Conservation (phyloP, 1,284 basidiomycete species). For the Ceratobasidium sp. region DNA sequence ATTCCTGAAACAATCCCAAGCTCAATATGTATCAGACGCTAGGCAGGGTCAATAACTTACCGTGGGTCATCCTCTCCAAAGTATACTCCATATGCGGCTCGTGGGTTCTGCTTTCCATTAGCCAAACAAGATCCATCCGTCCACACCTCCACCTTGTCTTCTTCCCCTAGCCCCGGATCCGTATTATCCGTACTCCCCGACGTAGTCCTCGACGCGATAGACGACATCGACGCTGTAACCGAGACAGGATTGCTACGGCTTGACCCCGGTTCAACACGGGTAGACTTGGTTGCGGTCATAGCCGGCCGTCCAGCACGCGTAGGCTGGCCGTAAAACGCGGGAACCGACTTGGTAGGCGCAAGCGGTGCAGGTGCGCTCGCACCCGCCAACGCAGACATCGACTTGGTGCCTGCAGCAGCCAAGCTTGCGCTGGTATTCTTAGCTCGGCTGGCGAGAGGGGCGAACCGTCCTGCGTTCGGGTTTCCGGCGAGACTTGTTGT, state of each 20-base stretch:
- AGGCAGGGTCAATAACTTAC: constrained; percentile 56
- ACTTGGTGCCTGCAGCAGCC: neutral
- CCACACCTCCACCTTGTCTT: constrained; percentile 69
- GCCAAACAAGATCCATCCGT: constrained; percentile 82
- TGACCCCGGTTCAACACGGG: neutral
- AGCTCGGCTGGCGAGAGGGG: neutral
- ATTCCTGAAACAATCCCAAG: constrained; percentile 62
- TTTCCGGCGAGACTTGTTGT: neutral
- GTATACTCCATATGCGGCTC: constrained; percentile 82
- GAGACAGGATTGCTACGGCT: constrained; percentile 1
- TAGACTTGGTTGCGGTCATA: neutral
- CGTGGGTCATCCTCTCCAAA: constrained; percentile 72
- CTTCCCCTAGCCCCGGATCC: constrained; percentile 44
- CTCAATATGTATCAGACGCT: neutral
- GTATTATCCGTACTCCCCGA: constrained; percentile 46
- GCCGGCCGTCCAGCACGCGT: constrained; percentile 11
- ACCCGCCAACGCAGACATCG: neutral
- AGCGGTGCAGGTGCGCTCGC: neutral
- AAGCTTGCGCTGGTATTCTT: neutral
- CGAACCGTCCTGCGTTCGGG: neutral
- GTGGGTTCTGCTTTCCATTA: constrained; percentile 70
- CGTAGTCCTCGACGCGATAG: neutral
- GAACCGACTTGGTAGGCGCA: neutral
- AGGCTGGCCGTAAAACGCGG: neutral
- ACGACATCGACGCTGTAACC: neutral